Evolutionary conservation across 495 filamentous ascomycete species (phyloP), one percentile per base, ranked within the genome.

Genomic region (Penicillium diatomitis): DNA sequence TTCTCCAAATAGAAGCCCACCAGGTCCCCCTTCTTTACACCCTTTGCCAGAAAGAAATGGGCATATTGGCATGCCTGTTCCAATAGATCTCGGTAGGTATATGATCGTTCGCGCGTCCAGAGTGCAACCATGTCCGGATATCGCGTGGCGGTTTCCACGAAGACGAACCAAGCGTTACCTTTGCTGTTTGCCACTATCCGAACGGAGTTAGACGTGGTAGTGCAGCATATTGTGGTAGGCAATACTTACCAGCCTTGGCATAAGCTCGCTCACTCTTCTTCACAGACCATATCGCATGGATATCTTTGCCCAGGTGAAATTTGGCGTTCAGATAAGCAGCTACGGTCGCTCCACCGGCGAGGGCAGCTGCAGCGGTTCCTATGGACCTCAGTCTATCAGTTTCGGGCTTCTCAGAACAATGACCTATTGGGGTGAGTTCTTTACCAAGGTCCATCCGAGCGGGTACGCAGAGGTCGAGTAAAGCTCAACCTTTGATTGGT

Each of bases 1-100:
- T 89, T 91, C 48, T 72, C 73, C 57, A 89, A 71, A 63, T 83
- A 88, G 48, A 90, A 74, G 4, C 74, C 77, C 0, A 88, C 82
- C 3, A 88, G 65, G 6, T 88, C 79, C n/a, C 79, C 78, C 1
- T 78, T 77, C 55, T 74, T 58, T 12, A 89, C 76, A 6, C 82
- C 81, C 31, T 76, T 63, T 1, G 72, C 60, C 8, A 79, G 65
- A 57, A 84, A 86, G 68, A 75, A 89, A 45, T 80, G 70, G 1
- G 75, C 85, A 50, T 82, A 87, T 50, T 81, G 83, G 53, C 78
- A 75, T 8, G 69, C 70, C 9, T 72, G 68, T 4, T 72, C 72
- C 33, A 79, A 71, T 0, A 78, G 61, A 50, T 88, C 73, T 8
- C 60, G 64, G 66, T 78, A 88, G 3, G 81, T 85, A 66, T 83